Conservation (phyloP, 257 asterid genomes). For the Solanum rostratum region DNA sequence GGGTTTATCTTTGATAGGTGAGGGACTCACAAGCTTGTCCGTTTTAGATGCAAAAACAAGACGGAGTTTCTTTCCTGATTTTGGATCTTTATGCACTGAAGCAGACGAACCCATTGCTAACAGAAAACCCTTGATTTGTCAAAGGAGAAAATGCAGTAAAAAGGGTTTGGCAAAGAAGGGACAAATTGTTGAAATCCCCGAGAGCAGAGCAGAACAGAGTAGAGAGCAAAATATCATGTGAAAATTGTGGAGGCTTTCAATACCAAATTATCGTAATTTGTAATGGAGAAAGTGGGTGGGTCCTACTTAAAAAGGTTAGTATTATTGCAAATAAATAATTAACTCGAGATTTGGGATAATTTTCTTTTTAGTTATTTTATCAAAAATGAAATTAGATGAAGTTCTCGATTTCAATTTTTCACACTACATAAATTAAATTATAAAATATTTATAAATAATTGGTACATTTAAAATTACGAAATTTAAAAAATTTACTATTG, state of each 20-base stretch:
- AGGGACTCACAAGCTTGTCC: constrained; percentile 33
- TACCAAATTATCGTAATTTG: constrained; percentile 9
- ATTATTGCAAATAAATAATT: not conserved
- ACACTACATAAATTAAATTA: no score
- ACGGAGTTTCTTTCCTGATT: constrained; percentile 28
- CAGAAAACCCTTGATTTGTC: not conserved
- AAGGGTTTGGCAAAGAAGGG: not conserved
- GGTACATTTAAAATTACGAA: no score
- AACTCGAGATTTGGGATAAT: not conserved
- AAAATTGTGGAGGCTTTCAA: constrained; percentile 13
- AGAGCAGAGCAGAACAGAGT: not conserved
- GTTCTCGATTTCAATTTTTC: no score
- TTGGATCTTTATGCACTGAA: constrained; percentile 24
- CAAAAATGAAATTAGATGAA: no score
- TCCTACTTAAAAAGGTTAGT: not conserved
- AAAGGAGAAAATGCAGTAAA: not conserved
- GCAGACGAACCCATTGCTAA: constrained; percentile 31
- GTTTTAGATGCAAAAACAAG: constrained; percentile 31
- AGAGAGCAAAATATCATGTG: not conserved
- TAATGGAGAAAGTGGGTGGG: not conserved
- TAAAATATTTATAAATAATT: no score
- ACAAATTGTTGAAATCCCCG: not conserved
- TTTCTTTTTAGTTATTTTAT: not conserved
- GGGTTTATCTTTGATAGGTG: constrained; percentile 41
- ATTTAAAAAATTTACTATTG: no score